phyloP scores from a whole-genome alignment of 768 basidiomycete species.

The Ramaria sp. region DNA sequence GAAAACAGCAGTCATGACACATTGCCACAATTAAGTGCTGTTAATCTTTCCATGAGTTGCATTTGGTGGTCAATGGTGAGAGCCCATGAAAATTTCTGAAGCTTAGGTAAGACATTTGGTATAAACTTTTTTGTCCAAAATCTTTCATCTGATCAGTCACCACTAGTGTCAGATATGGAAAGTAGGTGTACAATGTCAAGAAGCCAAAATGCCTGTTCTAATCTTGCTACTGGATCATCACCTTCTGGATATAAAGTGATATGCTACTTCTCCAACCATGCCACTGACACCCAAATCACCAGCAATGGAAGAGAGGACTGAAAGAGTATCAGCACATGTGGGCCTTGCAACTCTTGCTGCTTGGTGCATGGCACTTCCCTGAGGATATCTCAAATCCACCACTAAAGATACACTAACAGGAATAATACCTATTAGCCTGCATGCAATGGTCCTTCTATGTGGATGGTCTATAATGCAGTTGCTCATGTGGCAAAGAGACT shows the following conservation, averaged over 20 bases:
- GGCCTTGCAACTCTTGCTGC: constrained; percentile 37
- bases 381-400: constrained; percentile 31
- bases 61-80: constrained; percentile 51
- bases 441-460: too few species aligned
- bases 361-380: constrained; percentile 26
- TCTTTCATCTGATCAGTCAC: constrained; percentile 24
- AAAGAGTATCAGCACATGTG: constrained; percentile 41
- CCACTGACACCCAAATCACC: constrained; percentile 25
- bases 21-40: too few species aligned
- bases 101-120: constrained; percentile 43
- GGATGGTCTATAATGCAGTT: too few species aligned
- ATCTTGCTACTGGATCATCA: constrained; percentile 46
- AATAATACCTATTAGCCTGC: too few species aligned
- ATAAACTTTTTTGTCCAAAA: constrained; percentile 44
- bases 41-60: too few species aligned
- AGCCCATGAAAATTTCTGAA: constrained; percentile 43
- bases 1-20: too few species aligned
- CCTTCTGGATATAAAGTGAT: constrained; percentile 28
- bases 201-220: constrained; percentile 45
- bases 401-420: too few species aligned
- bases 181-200: constrained; percentile 47
- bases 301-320: constrained; percentile 27
- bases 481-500: too few species aligned
- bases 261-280: constrained; percentile 36
- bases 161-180: constrained; percentile 9